A percentile compares a stretch with the other conserved stretches of the same genome.
phyloP scores from a whole-genome alignment of 169 alveolate species.

The Cryptosporidium baileyi region DNA sequence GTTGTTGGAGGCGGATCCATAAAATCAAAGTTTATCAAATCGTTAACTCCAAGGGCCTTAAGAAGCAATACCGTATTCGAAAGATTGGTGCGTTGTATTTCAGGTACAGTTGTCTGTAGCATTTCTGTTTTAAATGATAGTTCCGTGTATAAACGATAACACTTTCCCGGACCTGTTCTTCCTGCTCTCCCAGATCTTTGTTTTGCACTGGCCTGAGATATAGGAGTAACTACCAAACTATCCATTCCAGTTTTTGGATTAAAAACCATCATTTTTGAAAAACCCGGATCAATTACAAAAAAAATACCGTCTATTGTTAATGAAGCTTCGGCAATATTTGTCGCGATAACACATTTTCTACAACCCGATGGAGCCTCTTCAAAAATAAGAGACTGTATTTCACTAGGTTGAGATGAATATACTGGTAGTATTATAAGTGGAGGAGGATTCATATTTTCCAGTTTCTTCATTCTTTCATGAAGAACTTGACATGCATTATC shows the following conservation, averaged over 20 bases:
- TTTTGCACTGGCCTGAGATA: slow-evolving; percentile 97
- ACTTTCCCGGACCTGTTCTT: slow-evolving; percentile 99
- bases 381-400: slow-evolving; percentile 95
- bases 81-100: slow-evolving; percentile 97
- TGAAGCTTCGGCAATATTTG: slow-evolving; percentile 99
- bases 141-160: slow-evolving; percentile 99
- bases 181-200: slow-evolving; percentile 99
- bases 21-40: slow-evolving; percentile 96
- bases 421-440: slow-evolving; percentile 95
- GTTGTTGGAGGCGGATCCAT: slow-evolving; percentile 99
- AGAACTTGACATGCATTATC: slow-evolving; percentile 97
- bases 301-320: slow-evolving; percentile 99
- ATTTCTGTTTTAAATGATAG: slow-evolving; percentile 97
- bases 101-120: slow-evolving; percentile 99
- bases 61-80: slow-evolving; percentile 97
- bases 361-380: slow-evolving; percentile 98
- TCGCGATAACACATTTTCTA: slow-evolving; percentile 98
- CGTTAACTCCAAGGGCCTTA: slow-evolving; percentile 99
- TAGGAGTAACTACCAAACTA: slow-evolving; percentile 95
- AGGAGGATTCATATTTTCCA: slow-evolving; percentile 94
- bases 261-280: slow-evolving; percentile 95
- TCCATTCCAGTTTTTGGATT: slow-evolving; percentile 99
- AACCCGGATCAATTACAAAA: slow-evolving; percentile 99
- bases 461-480: slow-evolving; percentile 91
- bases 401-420: slow-evolving; percentile 97